Conservation (phyloP, 1,139 yeast genomes). For the Blastobotrys illinoisensis region DNA sequence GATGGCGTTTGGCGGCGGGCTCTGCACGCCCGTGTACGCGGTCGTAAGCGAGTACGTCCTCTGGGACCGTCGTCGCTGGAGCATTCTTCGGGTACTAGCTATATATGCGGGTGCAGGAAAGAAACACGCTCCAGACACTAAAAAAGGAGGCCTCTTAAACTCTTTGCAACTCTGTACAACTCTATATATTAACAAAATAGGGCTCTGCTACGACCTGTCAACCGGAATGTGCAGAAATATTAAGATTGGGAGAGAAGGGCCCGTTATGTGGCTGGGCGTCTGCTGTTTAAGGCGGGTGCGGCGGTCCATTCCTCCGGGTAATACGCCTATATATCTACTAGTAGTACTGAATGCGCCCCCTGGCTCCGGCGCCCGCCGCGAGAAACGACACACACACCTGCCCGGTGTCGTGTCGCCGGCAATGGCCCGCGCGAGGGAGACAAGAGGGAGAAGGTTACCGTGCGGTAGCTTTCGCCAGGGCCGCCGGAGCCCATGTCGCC, state of each 20-base stretch:
- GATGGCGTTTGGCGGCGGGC: constrained; percentile 25
- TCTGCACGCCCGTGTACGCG: constrained; percentile 31
- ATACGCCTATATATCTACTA: too few relatives aligned
- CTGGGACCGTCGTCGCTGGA: constrained; percentile 21
- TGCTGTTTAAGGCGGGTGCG: neutral
- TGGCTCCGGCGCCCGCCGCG: neutral
- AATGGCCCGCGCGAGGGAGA: neutral
- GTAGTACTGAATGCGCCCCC: neutral
- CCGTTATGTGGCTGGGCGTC: neutral
- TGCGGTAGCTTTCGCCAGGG: too few relatives aligned
- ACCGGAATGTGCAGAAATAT: neutral
- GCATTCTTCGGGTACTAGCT: constrained; percentile 3
- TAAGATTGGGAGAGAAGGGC: neutral
- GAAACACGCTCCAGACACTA: neutral
- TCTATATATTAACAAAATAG: neutral
- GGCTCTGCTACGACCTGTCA: neutral
- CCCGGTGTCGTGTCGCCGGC: neutral
- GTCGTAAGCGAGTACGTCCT: constrained; percentile 4
- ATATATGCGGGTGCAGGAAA: neutral
- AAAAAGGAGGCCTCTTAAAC: neutral
- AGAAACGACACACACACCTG: neutral
- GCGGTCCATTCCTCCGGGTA: neutral
- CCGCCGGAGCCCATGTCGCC: too few relatives aligned
- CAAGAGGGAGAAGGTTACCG: too few relatives aligned
- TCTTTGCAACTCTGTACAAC: neutral